Evolutionary conservation across 805 yeast species (phyloP), one percentile per base, ranked within the genome.

Genomic region (Dipodascus geniculatus): DNA sequence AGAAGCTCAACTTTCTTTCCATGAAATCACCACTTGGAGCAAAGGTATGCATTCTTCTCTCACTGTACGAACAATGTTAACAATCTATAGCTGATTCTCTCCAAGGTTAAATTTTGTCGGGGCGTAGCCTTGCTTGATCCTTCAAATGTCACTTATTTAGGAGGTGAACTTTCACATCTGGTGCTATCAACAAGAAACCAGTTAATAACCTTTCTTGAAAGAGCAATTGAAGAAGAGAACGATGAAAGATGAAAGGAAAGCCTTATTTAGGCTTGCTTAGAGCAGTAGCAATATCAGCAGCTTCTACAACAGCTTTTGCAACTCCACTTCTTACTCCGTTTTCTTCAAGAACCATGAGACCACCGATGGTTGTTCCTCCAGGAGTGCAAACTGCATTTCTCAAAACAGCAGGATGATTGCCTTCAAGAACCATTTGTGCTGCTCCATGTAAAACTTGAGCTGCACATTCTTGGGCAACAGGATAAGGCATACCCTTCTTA

Each of bases 291-390:
- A 89, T 85, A 55, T 77, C 77, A n/a, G 97, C 87, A 35, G 97
- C 91, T 66, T 88, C 95, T 68, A 87, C 88, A 23, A 93, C 85
- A 42, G 95, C 96, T 62, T 88, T 78, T 50, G 95, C 80, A 62
- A 93, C 85, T 22, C 88, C 91, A 49, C 87, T 78, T 71, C 96
- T 83, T 49, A 93, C 85, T 51, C 91, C 95, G 50, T 80, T 81
- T 60, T 88, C 96, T 72, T 93, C 99, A 84, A 93, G 81, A 58
- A 82, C 87, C 68, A 91, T 77, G 55, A 93, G 73, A 0, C 99
- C 99, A 8, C 96, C 96, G 66, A 93, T 93, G 2, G 99, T 93
- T 51, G 97, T 90, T 33, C 99, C 99, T 28, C 93, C 99, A 22
- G 99, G 99, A 0, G 99, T 93, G 66, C 96, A 89, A 6, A 93